These are phyloP conservation scores for Ascocoryne sarcoides DNA, from an alignment of 2,329 filamentous ascomycete genomes.

Conservation along the genomic window DNA sequence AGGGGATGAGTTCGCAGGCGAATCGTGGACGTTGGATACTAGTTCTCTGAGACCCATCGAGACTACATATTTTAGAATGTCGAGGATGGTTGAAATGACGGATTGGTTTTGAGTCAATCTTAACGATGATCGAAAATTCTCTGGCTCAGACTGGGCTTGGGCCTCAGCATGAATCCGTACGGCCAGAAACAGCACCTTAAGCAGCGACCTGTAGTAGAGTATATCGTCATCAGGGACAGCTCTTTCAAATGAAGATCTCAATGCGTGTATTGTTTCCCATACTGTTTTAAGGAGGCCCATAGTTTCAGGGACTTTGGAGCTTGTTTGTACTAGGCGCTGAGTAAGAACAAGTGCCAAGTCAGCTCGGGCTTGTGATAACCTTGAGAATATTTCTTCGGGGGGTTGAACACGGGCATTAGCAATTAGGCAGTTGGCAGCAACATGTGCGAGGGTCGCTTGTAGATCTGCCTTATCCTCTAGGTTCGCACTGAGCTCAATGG, in stretches of 20 bases:
- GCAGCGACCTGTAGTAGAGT: conserved; percentile 71
- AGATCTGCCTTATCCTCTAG: conserved; percentile 26
- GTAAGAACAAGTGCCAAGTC: conserved; percentile 76
- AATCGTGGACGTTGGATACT: conserved; percentile 73
- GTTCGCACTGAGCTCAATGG: conserved; percentile 67
- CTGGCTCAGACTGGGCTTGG: conserved; percentile 19
- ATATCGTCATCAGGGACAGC: conserved; percentile 47
- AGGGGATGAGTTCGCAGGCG: conserved; percentile 49
- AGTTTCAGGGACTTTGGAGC: conserved; percentile 42
- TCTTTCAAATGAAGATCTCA: conserved; percentile 49
- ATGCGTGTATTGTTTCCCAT: conserved; percentile 50
- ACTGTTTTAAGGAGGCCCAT: conserved; percentile 44
- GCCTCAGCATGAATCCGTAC: conserved; percentile 51
- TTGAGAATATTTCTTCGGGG: conserved; percentile 73
- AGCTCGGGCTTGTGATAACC: conserved; percentile 65
- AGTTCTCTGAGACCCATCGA: conserved; percentile 75
- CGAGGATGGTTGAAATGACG: conserved; percentile 41
- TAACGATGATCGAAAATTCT: conserved; percentile 16
- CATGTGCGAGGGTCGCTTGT: conserved; percentile 40
- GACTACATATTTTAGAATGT: conserved; percentile 71
- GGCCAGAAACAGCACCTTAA: conserved; percentile 78
- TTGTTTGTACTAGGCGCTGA: conserved; percentile 61
- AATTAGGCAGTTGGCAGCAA: conserved; percentile 67
- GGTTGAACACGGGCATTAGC: conserved; percentile 67
- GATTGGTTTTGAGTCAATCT: conserved; percentile 21